Percentiles rank a stretch among this genome's conserved stretches.
These are phyloP conservation scores for Myxozyma neglecta DNA, from an alignment of 805 yeast species.

Conservation along the genomic window DNA sequence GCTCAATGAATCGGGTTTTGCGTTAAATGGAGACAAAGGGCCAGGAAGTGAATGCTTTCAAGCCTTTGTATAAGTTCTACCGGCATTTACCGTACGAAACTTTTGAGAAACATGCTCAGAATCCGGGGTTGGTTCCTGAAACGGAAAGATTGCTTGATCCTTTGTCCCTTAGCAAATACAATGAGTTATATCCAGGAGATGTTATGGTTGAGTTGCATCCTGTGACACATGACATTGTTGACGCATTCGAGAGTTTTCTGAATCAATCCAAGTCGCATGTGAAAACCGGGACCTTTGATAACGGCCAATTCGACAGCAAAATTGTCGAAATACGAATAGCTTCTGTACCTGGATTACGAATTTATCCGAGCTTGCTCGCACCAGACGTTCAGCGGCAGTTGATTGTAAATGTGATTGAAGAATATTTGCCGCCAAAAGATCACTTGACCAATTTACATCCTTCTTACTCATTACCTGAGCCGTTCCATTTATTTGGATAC, in stretches of 20 bases:
- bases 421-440: constrained; percentile 38
- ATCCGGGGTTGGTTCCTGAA: neutral
- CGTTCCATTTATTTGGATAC: constrained; percentile 37
- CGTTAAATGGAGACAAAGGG: neutral
- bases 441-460: constrained; percentile 44
- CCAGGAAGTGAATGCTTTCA: constrained; percentile 15
- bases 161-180: neutral
- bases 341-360: constrained; percentile 42
- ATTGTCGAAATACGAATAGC: constrained; percentile 28
- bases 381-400: constrained; percentile 37
- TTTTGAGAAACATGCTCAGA: constrained; percentile 5
- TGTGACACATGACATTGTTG: neutral
- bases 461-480: constrained; percentile 38
- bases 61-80: constrained; percentile 26
- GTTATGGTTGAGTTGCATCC: neutral
- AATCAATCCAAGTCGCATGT: constrained; percentile 6
- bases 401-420: constrained; percentile 37
- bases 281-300: neutral
- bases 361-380: constrained; percentile 35
- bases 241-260: constrained; percentile 1
- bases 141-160: constrained; percentile 17
- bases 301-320: neutral
- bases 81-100: constrained; percentile 11
- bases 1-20: neutral
- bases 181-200: constrained; percentile 9